Conservation (phyloP, 257 asterid genomes). For the Nicotiana sylvestris region DNA sequence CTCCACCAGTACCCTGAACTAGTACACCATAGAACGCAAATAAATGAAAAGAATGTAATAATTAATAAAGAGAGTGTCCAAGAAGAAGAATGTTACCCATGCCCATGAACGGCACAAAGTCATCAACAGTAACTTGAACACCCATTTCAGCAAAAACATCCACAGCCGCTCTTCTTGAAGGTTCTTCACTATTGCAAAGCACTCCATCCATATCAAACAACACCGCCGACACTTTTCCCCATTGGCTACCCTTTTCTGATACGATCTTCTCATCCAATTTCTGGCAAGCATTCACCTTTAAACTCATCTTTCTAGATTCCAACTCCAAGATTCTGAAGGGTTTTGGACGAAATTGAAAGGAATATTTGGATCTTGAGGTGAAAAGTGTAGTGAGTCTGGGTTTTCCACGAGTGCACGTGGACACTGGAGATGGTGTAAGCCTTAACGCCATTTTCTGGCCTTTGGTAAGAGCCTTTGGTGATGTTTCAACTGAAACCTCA, state of each 20-base stretch:
- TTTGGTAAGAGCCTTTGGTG: background rate
- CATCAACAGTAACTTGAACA: slow-evolving; percentile 68
- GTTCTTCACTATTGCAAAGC: slow-evolving; percentile 88
- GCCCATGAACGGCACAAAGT: slow-evolving; percentile 94
- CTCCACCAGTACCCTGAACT: background rate
- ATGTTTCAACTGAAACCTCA: background rate
- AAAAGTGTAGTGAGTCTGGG: slow-evolving; percentile 31
- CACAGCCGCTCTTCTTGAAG: slow-evolving; percentile 86
- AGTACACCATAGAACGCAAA: background rate
- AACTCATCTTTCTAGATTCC: slow-evolving; percentile 20
- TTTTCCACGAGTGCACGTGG: slow-evolving; percentile 30
- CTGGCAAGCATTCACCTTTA: slow-evolving; percentile 47
- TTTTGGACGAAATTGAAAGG: slow-evolving; percentile 28
- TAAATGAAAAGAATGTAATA: background rate
- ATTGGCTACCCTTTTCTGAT: slow-evolving; percentile 36
- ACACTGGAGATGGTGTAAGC: slow-evolving; percentile 31
- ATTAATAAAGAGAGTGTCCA: background rate
- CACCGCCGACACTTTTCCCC: slow-evolving; percentile 95
- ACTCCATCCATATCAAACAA: slow-evolving; percentile 98
- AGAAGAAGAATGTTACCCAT: slow-evolving; percentile 47
- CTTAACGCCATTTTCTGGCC: slow-evolving; percentile 49
- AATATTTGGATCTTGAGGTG: slow-evolving; percentile 30
- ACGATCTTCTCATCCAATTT: slow-evolving; percentile 57
- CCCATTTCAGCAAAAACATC: slow-evolving; percentile 95
- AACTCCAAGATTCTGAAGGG: slow-evolving; percentile 8